Percentiles rank a stretch among this genome's conserved stretches.
phyloP scores from a whole-genome alignment of 2,329 filamentous ascomycete genomes.

The Monosporascus cannonballus region DNA sequence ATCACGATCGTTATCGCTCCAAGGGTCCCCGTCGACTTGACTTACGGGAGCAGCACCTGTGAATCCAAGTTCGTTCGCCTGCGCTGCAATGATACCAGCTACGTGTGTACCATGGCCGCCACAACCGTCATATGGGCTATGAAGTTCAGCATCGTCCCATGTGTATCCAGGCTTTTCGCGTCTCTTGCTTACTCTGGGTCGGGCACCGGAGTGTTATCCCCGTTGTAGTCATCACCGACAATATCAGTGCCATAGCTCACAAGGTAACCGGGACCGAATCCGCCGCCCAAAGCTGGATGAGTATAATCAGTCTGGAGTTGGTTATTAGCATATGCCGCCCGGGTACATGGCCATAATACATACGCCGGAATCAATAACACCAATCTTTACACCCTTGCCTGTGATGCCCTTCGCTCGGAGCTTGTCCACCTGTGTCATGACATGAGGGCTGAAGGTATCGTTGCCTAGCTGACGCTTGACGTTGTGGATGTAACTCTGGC shows the following conservation, averaged over 20 bases:
- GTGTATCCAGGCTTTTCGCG: too few species aligned
- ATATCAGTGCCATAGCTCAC: conserved; percentile 44
- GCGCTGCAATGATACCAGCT: conserved; percentile 56
- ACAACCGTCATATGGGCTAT: conserved; percentile 47
- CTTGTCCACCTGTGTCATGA: conserved; percentile 52
- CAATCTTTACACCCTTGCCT: conserved; percentile 48
- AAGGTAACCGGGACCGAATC: conserved; percentile 54
- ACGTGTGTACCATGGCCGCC: conserved; percentile 57
- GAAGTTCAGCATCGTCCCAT: conserved; percentile 13
- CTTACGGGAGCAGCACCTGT: conserved; percentile 47
- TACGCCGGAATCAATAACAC: conserved; percentile 48
- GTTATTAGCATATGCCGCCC: conserved; percentile 8
- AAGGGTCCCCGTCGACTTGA: neutral
- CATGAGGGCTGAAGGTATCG: conserved; percentile 42
- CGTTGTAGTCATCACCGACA: conserved; percentile 47
- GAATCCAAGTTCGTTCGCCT: conserved; percentile 46
- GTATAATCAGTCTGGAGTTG: conserved; percentile 48
- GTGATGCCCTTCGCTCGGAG: conserved; percentile 41
- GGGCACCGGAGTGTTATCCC: conserved; percentile 23
- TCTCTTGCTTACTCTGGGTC: conserved; percentile 18
- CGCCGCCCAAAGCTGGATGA: conserved; percentile 58
- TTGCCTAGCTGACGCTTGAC: conserved; percentile 27
- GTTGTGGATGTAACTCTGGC: conserved; percentile 17
- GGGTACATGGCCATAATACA: conserved; percentile 16
- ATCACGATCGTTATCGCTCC: neutral